phyloP scores from a whole-genome alignment of 2,329 filamentous ascomycete species.

The Magnaporthiopsis rhizophila region DNA sequence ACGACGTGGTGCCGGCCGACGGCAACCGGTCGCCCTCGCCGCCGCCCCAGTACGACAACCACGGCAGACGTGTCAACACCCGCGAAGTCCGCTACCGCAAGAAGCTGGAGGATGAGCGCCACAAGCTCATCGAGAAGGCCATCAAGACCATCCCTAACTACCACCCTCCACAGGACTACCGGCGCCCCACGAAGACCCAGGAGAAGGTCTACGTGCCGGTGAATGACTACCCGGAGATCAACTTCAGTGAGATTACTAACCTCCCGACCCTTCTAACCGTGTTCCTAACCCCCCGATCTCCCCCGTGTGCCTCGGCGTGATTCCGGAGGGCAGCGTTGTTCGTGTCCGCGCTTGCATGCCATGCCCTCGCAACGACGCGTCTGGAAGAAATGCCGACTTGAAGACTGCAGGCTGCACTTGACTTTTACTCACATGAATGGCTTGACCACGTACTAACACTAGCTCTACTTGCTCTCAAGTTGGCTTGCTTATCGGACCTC shows the following conservation, averaged over 20 bases:
- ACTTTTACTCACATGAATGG: slow-evolving; percentile 23
- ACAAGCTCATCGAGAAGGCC: slow-evolving; percentile 97
- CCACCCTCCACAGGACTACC: slow-evolving; percentile 95
- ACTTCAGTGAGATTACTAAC: slow-evolving; percentile 99
- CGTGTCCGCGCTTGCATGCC: neutral
- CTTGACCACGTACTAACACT: slow-evolving; percentile 71
- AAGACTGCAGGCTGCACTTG: slow-evolving; percentile 9
- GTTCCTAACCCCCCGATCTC: slow-evolving; percentile 2
- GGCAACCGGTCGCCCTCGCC: slow-evolving; percentile 96
- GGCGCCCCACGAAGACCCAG: slow-evolving; percentile 98
- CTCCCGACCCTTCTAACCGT: slow-evolving; percentile 76
- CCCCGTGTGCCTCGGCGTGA: slow-evolving; percentile 3
- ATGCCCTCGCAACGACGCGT: neutral
- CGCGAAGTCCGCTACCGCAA: slow-evolving; percentile 98
- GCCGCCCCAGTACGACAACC: slow-evolving; percentile 96
- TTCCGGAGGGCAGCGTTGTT: neutral
- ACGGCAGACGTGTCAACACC: slow-evolving; percentile 98
- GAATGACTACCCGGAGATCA: slow-evolving; percentile 99
- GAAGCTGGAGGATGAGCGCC: slow-evolving; percentile 94
- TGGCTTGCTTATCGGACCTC: slow-evolving; percentile 98
- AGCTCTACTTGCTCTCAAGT: slow-evolving; percentile 83
- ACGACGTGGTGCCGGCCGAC: slow-evolving; percentile 96
- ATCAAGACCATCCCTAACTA: slow-evolving; percentile 99
- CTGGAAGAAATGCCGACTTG: neutral
- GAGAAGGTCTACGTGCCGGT: slow-evolving; percentile 99